These are phyloP conservation scores for Diversispora epigaea DNA, from an alignment of 192 early-diverging fungal genomes.

Conservation along the genomic window DNA sequence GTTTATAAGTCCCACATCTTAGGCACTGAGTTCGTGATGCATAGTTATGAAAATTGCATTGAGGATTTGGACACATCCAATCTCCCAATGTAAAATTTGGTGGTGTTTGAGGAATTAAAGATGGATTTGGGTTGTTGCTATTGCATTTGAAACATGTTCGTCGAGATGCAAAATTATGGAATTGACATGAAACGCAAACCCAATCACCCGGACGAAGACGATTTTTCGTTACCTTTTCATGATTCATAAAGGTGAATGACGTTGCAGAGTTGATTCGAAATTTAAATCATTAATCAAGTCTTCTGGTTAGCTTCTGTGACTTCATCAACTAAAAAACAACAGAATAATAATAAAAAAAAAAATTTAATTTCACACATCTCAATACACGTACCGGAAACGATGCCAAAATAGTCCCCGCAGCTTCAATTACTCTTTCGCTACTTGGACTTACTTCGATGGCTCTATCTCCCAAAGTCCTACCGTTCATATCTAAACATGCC, in stretches of 20 bases:
- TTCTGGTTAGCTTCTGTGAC: not conserved
- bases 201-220: constrained; percentile 67
- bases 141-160: constrained; percentile 69
- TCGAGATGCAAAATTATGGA: constrained; percentile 70
- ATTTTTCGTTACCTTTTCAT: constrained; percentile 39
- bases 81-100: constrained; percentile 58
- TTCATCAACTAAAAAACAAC: not conserved
- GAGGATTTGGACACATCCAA: constrained; percentile 60
- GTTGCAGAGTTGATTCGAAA: not conserved
- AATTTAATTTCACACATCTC: not conserved
- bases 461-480: constrained; percentile 57
- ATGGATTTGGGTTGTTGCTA: constrained; percentile 49
- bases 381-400: constrained; percentile 53
- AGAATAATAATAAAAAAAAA: constrained; percentile 13
- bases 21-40: constrained; percentile 60
- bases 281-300: not conserved
- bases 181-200: constrained; percentile 69
- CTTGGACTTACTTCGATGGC: constrained; percentile 65
- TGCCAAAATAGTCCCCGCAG: constrained; percentile 51
- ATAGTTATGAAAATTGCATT: constrained; percentile 65
- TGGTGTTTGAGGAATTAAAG: constrained; percentile 39
- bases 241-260: not conserved
- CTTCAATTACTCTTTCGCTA: constrained; percentile 59
- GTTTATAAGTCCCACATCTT: constrained; percentile 47
- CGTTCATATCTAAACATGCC: constrained; percentile 59